A percentile compares a stretch with the other conserved stretches of the same genome.
phyloP scores from a whole-genome alignment of 371 early-diverging fungal genomes.

The Apophysomyces ossiformis region DNA sequence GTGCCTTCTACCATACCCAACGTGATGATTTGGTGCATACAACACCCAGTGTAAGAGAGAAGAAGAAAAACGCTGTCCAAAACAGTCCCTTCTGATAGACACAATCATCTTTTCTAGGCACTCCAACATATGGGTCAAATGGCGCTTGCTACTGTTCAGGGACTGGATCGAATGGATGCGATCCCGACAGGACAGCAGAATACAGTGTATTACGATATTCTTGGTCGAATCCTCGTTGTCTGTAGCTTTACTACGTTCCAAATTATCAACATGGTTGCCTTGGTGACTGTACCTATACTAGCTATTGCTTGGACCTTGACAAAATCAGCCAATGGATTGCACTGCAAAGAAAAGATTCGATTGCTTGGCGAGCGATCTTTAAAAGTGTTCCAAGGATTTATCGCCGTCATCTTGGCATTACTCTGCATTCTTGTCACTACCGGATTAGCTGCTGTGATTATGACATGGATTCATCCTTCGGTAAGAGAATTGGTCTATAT shows the following conservation, averaged over 20 bases:
- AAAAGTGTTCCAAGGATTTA: not conserved
- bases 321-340: not conserved
- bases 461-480: not conserved
- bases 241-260: constrained; percentile 51
- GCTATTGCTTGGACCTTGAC: constrained; percentile 7
- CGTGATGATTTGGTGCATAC: constrained; percentile 55
- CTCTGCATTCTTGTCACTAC: not conserved
- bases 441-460: not conserved
- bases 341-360: constrained; percentile 7
- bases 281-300: constrained; percentile 37
- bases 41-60: constrained; percentile 48
- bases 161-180: constrained; percentile 30
- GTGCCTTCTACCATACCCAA: constrained; percentile 71
- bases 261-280: constrained; percentile 40
- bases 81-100: not conserved
- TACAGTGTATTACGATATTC: constrained; percentile 53
- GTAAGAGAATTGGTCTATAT: constrained; percentile 12
- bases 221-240: constrained; percentile 51
- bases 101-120: not conserved
- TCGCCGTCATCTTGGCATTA: not conserved
- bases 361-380: not conserved
- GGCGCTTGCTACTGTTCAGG: constrained; percentile 41
- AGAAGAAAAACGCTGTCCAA: not conserved
- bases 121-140: constrained; percentile 66
- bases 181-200: constrained; percentile 26